These are phyloP conservation scores for Bjerkandera adusta DNA, from an alignment of 1,284 basidiomycete genomes.

Conservation along the genomic window DNA sequence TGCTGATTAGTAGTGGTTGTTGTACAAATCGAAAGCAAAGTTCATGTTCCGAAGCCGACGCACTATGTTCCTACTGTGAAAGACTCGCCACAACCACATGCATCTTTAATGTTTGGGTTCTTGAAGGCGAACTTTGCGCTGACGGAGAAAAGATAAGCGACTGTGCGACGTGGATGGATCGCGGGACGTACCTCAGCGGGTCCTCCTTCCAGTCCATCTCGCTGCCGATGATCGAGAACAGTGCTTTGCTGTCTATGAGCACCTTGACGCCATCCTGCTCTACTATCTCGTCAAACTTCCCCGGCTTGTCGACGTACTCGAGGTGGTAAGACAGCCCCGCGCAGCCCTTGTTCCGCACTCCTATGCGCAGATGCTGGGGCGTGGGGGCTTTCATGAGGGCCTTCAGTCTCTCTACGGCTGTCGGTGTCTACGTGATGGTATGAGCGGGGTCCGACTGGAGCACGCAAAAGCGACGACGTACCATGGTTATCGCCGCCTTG, in stretches of 20 bases:
- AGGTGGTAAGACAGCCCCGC: slow-evolving; percentile 97
- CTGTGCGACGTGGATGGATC: background rate
- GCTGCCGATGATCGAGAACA: slow-evolving; percentile 98
- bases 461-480: slow-evolving; percentile 39
- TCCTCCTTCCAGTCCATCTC: slow-evolving; percentile 99
- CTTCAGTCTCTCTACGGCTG: slow-evolving; percentile 73
- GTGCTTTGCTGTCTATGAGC: slow-evolving; percentile 94
- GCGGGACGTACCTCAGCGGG: slow-evolving; percentile 62
- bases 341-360: slow-evolving; percentile 98
- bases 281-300: slow-evolving; percentile 96
- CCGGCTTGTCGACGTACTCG: slow-evolving; percentile 91
- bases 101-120: slow-evolving; percentile 88
- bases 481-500: slow-evolving; percentile 83
- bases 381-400: slow-evolving; percentile 73
- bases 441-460: slow-evolving; percentile 8
- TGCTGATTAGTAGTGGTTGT: too few species aligned
- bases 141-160: slow-evolving; percentile 7
- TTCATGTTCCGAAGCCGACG: too few species aligned
- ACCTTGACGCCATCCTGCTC: slow-evolving; percentile 94
- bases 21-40: too few species aligned
- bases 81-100: slow-evolving; percentile 93
- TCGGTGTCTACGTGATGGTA: slow-evolving; percentile 63
- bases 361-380: slow-evolving; percentile 94
- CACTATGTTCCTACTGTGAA: slow-evolving; percentile 55
- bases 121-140: slow-evolving; percentile 93